Conservation (phyloP, 148 eudicot genomes). For the Silene conica region DNA sequence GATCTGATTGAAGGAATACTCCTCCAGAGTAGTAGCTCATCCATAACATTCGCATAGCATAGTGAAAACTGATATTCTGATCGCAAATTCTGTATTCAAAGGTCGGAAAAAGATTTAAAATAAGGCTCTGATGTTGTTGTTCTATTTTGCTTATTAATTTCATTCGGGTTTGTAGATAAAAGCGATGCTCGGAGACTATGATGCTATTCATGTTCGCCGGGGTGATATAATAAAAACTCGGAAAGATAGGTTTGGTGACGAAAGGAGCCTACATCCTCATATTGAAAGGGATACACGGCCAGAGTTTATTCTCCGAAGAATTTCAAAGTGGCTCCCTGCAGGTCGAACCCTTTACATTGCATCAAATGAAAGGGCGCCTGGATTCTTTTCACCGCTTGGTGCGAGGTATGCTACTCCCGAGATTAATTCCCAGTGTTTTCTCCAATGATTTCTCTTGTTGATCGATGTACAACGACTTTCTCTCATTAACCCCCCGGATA, state of each 20-base stretch:
- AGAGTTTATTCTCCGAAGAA: slow-evolving; percentile 75
- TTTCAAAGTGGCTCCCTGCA: slow-evolving; percentile 72
- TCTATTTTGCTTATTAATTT: too few relatives aligned
- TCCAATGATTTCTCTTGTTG: too few relatives aligned
- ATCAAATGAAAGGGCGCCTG: slow-evolving; percentile 84
- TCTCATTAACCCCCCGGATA: too few relatives aligned
- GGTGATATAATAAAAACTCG: slow-evolving; percentile 85
- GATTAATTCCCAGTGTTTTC: too few relatives aligned
- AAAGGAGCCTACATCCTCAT: slow-evolving; percentile 74
- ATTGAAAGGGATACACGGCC: slow-evolving; percentile 87
- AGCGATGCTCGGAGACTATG: slow-evolving; percentile 80
- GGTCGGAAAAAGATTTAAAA: background rate
- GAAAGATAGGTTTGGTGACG: slow-evolving; percentile 82
- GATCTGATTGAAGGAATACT: slow-evolving; percentile 18
- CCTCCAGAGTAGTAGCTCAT: background rate
- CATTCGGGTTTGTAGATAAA: slow-evolving; percentile 48
- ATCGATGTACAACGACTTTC: too few relatives aligned
- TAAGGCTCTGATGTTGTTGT: too few relatives aligned
- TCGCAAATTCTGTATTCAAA: slow-evolving; percentile 5
- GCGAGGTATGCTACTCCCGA: slow-evolving; percentile 38
- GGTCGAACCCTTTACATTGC: slow-evolving; percentile 85
- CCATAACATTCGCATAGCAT: background rate
- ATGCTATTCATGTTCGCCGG: slow-evolving; percentile 95
- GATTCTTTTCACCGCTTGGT: slow-evolving; percentile 78
- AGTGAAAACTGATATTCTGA: background rate